A percentile compares a stretch with the other conserved stretches of the same genome.
phyloP scores from a whole-genome alignment of 352 stramenopile genomes.

The Phytophthora syringae region DNA sequence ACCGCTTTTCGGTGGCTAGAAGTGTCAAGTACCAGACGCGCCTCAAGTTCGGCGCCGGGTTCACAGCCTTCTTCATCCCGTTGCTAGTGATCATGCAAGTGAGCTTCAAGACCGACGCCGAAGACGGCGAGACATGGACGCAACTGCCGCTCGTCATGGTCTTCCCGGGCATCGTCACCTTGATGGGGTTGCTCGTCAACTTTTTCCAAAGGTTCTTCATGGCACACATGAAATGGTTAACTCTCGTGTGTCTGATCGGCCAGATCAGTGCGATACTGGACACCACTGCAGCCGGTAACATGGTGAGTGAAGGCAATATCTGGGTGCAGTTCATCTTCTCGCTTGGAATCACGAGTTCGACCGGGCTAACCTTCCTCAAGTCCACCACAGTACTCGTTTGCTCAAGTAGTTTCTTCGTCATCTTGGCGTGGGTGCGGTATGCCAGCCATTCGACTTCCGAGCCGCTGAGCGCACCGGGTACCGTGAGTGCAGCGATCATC shows the following conservation, averaged over 20 bases:
- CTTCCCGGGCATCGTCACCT: conserved; percentile 80
- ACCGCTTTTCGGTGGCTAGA: conserved; percentile 56
- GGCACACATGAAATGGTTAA: conserved; percentile 50
- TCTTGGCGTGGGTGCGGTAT: conserved; percentile 76
- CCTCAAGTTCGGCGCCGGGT: conserved; percentile 72
- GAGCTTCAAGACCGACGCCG: conserved; percentile 71
- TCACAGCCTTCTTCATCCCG: conserved; percentile 86
- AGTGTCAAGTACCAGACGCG: conserved; percentile 77
- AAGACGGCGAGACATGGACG: conserved; percentile 70
- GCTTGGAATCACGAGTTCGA: conserved; percentile 83
- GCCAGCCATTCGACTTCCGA: conserved; percentile 33
- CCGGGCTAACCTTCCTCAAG: conserved; percentile 77
- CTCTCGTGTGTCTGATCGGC: conserved; percentile 70
- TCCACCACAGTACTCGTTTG: conserved; percentile 55
- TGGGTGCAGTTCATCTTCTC: conserved; percentile 91
- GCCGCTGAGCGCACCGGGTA: conserved; percentile 67
- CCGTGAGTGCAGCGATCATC: conserved; percentile 71
- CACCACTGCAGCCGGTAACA: conserved; percentile 73
- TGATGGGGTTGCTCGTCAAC: conserved; percentile 75
- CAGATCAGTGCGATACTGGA: conserved; percentile 80
- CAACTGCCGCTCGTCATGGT: conserved; percentile 80
- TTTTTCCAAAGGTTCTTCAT: conserved; percentile 73
- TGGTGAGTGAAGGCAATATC: conserved; percentile 82
- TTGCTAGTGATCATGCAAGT: conserved; percentile 89
- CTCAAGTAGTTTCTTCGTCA: conserved; percentile 81